A percentile compares a stretch with the other conserved stretches of the same genome.
phyloP scores from a whole-genome alignment of 805 yeast genomes.

The Hanseniaspora lachancei region DNA sequence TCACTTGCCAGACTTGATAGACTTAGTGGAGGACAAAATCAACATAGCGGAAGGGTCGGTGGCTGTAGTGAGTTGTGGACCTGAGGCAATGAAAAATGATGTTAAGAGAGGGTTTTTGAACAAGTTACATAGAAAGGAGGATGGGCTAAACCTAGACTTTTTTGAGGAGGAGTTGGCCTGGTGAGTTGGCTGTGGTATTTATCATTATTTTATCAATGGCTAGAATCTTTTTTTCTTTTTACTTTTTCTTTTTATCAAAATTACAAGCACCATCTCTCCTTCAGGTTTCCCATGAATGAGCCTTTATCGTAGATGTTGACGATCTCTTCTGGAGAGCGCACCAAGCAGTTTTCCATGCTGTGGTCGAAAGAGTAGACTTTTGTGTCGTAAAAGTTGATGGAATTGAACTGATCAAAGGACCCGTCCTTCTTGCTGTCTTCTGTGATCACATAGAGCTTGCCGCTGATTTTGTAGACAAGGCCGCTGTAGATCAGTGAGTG shows the following conservation, averaged over 20 bases:
- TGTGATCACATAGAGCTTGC: background rate
- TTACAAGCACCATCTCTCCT: slow-evolving; percentile 13
- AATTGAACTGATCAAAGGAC: background rate
- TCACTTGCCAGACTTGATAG: background rate
- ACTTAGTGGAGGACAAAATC: background rate
- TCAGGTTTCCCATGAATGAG: slow-evolving; percentile 20
- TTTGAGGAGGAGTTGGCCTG: slow-evolving; percentile 5
- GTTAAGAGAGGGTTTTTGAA: background rate
- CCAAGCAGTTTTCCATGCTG: slow-evolving; percentile 13
- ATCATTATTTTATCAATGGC: background rate
- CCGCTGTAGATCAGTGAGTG: slow-evolving; percentile 38
- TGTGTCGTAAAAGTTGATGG: slow-evolving; percentile 19
- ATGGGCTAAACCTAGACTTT: background rate
- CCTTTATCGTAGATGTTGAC: slow-evolving; percentile 25
- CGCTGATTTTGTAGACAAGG: slow-evolving; percentile 20
- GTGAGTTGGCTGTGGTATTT: background rate
- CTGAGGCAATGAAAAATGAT: background rate
- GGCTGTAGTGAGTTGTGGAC: slow-evolving; percentile 7
- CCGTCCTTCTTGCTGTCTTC: background rate
- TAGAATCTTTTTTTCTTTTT: background rate
- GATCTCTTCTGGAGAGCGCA: slow-evolving; percentile 17
- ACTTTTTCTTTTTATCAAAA: too few relatives aligned
- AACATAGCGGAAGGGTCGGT: background rate
- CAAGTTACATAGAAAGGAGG: background rate
- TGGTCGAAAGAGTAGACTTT: slow-evolving; percentile 14